phyloP scores from a whole-genome alignment of 2,329 filamentous ascomycete species.

The Trichoderma semiorbis region DNA sequence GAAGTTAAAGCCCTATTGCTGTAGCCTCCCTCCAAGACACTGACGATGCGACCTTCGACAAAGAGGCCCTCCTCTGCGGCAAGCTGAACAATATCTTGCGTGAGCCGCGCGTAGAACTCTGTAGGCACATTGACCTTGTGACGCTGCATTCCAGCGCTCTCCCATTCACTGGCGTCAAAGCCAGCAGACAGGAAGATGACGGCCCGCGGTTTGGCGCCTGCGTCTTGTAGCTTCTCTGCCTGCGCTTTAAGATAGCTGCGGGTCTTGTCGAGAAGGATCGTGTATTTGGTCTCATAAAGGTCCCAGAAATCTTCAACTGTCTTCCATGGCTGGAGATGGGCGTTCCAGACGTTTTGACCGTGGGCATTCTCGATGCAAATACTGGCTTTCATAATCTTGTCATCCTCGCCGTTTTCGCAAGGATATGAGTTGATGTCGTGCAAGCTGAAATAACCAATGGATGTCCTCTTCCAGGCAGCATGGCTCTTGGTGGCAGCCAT shows the following conservation, averaged over 20 bases:
- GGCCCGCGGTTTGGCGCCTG: slow-evolving; percentile 65
- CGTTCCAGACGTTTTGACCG: slow-evolving; percentile 92
- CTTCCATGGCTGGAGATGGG: slow-evolving; percentile 87
- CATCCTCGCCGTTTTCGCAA: slow-evolving; percentile 87
- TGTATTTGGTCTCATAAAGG: slow-evolving; percentile 78
- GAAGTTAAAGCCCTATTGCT: slow-evolving; percentile 87
- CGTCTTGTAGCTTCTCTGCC: slow-evolving; percentile 58
- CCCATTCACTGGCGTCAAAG: slow-evolving; percentile 96
- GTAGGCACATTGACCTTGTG: slow-evolving; percentile 96
- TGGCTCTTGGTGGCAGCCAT: slow-evolving; percentile 63
- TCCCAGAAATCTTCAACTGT: slow-evolving; percentile 82
- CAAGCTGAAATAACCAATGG: slow-evolving; percentile 92
- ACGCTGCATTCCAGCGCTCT: slow-evolving; percentile 87
- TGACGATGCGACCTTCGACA: slow-evolving; percentile 82
- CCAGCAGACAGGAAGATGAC: slow-evolving; percentile 94
- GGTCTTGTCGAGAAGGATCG: slow-evolving; percentile 73
- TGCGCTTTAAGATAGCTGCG: slow-evolving; percentile 72
- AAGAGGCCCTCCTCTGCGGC: slow-evolving; percentile 74
- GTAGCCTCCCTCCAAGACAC: slow-evolving; percentile 93
- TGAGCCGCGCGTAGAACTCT: slow-evolving; percentile 90
- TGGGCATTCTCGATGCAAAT: slow-evolving; percentile 93
- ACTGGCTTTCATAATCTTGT: slow-evolving; percentile 91
- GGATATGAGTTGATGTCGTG: slow-evolving; percentile 99
- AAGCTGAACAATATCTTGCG: slow-evolving; percentile 76
- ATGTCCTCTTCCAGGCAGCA: slow-evolving; percentile 72